Base-by-base conservation (phyloP, 148 eudicot species). In the Rhododendron molle region DNA sequence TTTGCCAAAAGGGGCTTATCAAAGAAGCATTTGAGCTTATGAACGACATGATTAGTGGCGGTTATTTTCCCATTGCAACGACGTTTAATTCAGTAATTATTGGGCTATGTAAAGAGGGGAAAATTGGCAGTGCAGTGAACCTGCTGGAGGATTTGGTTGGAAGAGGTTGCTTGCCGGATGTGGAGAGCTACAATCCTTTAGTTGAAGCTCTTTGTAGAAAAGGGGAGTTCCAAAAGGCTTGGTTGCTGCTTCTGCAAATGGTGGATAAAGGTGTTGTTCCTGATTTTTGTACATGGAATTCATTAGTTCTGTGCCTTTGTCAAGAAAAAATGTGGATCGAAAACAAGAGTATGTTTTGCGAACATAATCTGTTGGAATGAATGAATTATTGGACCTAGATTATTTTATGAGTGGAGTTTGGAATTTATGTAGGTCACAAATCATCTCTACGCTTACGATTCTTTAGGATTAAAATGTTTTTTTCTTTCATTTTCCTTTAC, bases 1-100 rank as follows among this genome's bases (percentile, higher is more conserved):
- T 89, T 69, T 93, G 93, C 82, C 49, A 82, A 69, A 86, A 84
- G 47, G 90, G 86, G 56, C 81, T 65, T 67, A 86, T 93, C 62
- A 89, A 89, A 76, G 94, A 93, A 87, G 95, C 95, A 78, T 89
- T 93, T 86, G 95, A 92, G 88, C 78, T 97, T 83, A 89, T 91
- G 91, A 94, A 92, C 82, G 93, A 91, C 85, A 94, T 96, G 99
- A 84, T 94, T 84, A 78, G 67, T 0, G 71, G 47, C 12, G 90
- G 93, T 26, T 94, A 89, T 91, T 74, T 90, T 81, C 98, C 98
- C 4, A 80, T 86, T 83, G 82, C 92, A 74, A 90, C 90, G 21
- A 95, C 95, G 8, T 89, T 86, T 80, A 94, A 91, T 88, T 88
- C 88, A 40, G 34, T 97, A 71, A 87, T 97, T 60, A 38, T 71